phyloP scores from a whole-genome alignment of 768 basidiomycete species.

The Leucocoprinus sp. region DNA sequence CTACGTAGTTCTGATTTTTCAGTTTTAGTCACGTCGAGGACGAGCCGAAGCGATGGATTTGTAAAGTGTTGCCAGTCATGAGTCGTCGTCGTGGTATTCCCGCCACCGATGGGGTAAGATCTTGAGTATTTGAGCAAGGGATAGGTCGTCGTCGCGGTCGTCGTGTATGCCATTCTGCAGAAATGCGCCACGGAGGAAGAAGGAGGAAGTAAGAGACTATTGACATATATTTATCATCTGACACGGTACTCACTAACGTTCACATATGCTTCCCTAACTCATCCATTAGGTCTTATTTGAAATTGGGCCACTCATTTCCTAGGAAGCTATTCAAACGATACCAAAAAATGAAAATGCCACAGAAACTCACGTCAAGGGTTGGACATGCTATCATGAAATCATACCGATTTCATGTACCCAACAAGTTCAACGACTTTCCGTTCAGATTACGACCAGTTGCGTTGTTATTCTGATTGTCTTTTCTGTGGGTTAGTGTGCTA shows the following conservation, averaged over 20 bases:
- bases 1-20: slow-evolving; percentile 47
- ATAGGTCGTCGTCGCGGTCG: slow-evolving; percentile 52
- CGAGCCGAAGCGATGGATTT: slow-evolving; percentile 57
- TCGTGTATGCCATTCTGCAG: slow-evolving; percentile 39
- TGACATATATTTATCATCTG: no score
- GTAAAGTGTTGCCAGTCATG: slow-evolving; percentile 73
- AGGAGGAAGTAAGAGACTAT: not conserved
- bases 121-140: slow-evolving; percentile 59
- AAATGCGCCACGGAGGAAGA: not conserved
- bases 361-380: slow-evolving; percentile 34
- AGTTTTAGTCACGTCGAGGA: slow-evolving; percentile 52
- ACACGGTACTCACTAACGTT: no score
- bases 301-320: no score
- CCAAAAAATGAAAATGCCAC: slow-evolving; percentile 3
- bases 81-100: slow-evolving; percentile 15
- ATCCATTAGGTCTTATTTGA: no score
- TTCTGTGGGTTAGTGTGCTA: slow-evolving; percentile 1
- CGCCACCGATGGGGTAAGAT: slow-evolving; percentile 38
- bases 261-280: no score
- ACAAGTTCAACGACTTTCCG: slow-evolving; percentile 63
- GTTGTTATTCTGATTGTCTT: slow-evolving; percentile 12
- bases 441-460: slow-evolving; percentile 64
- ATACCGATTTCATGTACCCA: slow-evolving; percentile 50
- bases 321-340: slow-evolving; percentile 3
- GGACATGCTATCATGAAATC: slow-evolving; percentile 68